These are phyloP conservation scores for Tricholoma furcatifolium DNA, from an alignment of 768 basidiomycete species.

Conservation along the genomic window DNA sequence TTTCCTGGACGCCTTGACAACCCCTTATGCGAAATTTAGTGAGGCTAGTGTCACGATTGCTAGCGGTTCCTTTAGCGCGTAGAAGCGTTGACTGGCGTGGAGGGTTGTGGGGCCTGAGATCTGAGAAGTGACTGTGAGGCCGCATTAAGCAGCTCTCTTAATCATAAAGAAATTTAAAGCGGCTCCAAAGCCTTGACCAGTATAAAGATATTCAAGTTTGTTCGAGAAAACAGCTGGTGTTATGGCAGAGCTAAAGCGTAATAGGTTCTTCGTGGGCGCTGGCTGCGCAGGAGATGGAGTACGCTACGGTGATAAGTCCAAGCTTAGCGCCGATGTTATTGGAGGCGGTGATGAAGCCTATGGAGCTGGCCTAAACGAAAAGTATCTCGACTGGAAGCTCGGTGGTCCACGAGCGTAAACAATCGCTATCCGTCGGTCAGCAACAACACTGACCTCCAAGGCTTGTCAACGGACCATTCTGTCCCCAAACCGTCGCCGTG, in stretches of 20 bases:
- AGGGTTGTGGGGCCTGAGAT: conserved; percentile 21
- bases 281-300: conserved; percentile 39
- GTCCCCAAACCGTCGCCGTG: conserved; percentile 77
- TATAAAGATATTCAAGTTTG: conserved; percentile 93
- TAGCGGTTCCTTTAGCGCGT: conserved; percentile 34
- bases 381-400: conserved; percentile 87
- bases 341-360: conserved; percentile 47
- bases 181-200: conserved; percentile 84
- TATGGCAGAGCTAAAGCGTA: conserved; percentile 65
- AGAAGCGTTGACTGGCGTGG: conserved; percentile 14
- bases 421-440: conserved; percentile 48
- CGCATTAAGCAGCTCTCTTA: conserved; percentile 62
- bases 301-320: conserved; percentile 42
- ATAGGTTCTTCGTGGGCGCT: conserved; percentile 39
- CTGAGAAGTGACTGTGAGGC: conserved; percentile 21
- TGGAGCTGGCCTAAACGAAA: conserved; percentile 65
- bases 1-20: no score
- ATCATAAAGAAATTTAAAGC: conserved; percentile 89
- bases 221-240: conserved; percentile 84
- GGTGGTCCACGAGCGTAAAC: conserved; percentile 94
- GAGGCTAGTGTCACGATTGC: conserved; percentile 37
- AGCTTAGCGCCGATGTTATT: conserved; percentile 61
- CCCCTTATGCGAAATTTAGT: no score
- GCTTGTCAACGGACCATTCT: conserved; percentile 66
- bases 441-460: not conserved